These are phyloP conservation scores for Colletotrichum horii DNA, from an alignment of 2,329 filamentous ascomycete genomes.

Conservation along the genomic window DNA sequence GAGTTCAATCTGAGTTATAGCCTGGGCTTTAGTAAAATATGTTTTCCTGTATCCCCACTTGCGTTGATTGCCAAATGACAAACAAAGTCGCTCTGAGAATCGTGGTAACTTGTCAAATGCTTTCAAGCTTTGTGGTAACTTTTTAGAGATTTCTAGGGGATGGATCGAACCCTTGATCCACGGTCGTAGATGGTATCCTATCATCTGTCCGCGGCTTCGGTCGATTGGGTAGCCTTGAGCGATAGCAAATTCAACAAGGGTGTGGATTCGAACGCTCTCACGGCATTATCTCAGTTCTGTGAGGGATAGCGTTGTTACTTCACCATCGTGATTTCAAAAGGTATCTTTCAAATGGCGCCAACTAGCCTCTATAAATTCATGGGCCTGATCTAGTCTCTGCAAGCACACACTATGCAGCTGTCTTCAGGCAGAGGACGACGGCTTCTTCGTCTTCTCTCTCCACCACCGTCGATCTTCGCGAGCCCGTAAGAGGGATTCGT, in stretches of 20 bases:
- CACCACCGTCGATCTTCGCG: background rate
- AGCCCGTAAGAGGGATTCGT: background rate
- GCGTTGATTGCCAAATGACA: background rate
- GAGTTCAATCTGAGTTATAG: background rate
- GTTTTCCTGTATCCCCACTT: background rate
- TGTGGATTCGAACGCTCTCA: background rate
- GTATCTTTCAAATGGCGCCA: background rate
- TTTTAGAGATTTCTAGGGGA: background rate
- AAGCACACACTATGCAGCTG: accelerated
- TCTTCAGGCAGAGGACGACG: background rate
- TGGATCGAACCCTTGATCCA: background rate
- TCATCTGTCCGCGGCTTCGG: background rate
- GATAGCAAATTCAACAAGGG: background rate
- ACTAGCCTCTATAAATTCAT: background rate
- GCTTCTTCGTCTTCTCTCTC: background rate
- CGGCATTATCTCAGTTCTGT: background rate
- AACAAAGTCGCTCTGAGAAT: background rate
- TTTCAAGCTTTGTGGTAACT: background rate
- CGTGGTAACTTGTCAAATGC: background rate
- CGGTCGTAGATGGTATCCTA: background rate
- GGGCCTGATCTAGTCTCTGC: background rate
- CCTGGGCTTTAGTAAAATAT: background rate
- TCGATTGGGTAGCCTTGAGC: background rate
- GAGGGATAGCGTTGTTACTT: background rate
- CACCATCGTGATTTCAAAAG: background rate